Evolutionary conservation across 1,139 yeast species (phyloP), one percentile per base, ranked within the genome.

Genomic region (Eremothecium cymbalariae): DNA sequence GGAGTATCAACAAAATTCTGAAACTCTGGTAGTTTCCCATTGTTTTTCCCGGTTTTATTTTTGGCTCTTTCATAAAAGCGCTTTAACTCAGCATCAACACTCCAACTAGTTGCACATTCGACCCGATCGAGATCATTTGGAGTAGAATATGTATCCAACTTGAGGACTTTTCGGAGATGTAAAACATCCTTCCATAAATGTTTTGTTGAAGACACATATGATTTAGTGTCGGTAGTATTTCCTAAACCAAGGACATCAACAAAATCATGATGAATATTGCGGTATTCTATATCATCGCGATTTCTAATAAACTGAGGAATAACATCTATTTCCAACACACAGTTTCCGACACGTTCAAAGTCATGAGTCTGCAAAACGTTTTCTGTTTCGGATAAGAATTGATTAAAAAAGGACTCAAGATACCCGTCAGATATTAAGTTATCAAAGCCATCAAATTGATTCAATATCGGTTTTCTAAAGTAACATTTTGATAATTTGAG

Each of bases 311-410:
- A 59, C 24, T 63, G 68, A 0, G 88, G 75, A 9, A 67, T 53
- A 1, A 78, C 60, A 53, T 86, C 96, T 6, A 84, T 50, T 53
- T 86, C 96, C 6, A 86, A 50, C 13, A 76, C 59, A 2, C 79
- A 66, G 39, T 73, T 63, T 0, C 88, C 80, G 32, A 74, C 68
- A 40, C 94, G 62, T 1, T 68, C 65, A 40, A 60, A 68, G 2
- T 36, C 42, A 2, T 43, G 46, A 0, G 53, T 42, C n/a, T 50
- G 33, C 7, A 51, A 28, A 2, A 33, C 35, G 23, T 45, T 43
- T 2, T 30, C 22, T 3, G 32, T 33, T 2, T 26, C 32, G 5
- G 34, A 25, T 22, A 44, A 32, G 38, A 50, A 52, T 11, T 30
- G 36, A 2, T 40, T 31, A 17, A 62, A 32, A 20, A 60, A 50